Conservation (phyloP, 2,329 filamentous ascomycete genomes). For the Exserohilum rostratum region DNA sequence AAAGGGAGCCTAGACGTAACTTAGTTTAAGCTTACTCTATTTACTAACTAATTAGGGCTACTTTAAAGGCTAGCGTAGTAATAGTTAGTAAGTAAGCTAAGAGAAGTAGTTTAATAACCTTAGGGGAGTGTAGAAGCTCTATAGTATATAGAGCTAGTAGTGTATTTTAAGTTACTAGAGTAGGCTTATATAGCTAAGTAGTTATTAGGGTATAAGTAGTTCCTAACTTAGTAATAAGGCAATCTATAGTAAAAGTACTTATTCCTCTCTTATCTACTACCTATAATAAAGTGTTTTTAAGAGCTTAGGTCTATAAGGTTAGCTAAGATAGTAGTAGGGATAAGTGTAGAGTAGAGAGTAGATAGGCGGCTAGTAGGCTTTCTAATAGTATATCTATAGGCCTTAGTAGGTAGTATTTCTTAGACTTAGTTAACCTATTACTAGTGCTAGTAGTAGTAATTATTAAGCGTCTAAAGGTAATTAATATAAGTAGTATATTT, state of each 20-base stretch:
- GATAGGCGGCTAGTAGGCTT: background rate
- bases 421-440: background rate
- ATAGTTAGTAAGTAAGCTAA: background rate
- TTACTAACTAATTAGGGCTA: background rate
- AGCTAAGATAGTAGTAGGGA: background rate
- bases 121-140: background rate
- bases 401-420: background rate
- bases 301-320: background rate
- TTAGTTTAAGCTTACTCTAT: conserved; percentile 2
- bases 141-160: background rate
- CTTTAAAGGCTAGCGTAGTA: background rate
- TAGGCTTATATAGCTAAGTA: background rate
- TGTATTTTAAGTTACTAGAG: background rate
- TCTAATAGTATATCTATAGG: background rate
- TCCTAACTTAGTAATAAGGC: background rate
- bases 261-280: background rate
- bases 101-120: background rate
- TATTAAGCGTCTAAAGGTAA: background rate
- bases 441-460: background rate
- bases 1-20: background rate
- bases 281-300: background rate
- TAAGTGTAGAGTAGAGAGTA: background rate
- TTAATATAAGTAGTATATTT: background rate
- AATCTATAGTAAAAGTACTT: background rate
- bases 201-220: background rate